Base-by-base conservation (phyloP, 2,329 filamentous ascomycete species). In the Orbilia oligospora region DNA sequence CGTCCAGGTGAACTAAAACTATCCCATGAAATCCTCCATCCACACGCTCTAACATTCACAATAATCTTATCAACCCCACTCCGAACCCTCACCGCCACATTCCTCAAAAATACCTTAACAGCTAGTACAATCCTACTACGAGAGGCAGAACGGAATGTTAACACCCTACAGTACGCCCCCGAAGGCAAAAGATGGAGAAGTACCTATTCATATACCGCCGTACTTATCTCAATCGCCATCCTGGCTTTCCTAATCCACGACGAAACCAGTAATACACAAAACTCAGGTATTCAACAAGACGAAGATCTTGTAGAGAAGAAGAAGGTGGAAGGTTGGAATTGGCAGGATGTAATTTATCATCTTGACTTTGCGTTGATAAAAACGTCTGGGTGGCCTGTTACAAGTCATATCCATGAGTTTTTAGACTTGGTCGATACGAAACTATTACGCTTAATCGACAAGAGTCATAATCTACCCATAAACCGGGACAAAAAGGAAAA, bases 351-450 rank as follows among this genome's bases (percentile, higher is more conserved):
- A 2, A 78, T 78, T 5, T 68, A 72, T 18, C 75, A 78, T 30
- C 51, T 78, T n/a, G 75, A 78, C n/a, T 78, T 78, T 49, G 75
- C 68, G 5, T 33, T 78, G 6, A 78, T 78, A 38, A 78, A 78
- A 46, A 72, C 75, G 4, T 56, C 63, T 14, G 75, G 68, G 18
- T 78, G 68, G 75, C 68, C 75, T 1, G 20, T 72, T 12, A 69
- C 64, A n/a, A n/a, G 22, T 1, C 14, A 9, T 6, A 56, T 72
- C 18, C 75, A 78, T 33, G 63, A 49, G 5, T 44, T 78, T 20
- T 48, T 78, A 14, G 16, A 22, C 10, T 49, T 65, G 18, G 30
- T 78, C 1, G 75, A 78, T 64, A 33, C 33, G 6, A 38, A 61
- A 9, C 5, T 78, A 12, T n/a, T 78, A 0, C 68, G 53, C 0